Evolutionary conservation across 345 rosid genomes (phyloP).

Genomic region (Theobroma cacao): DNA sequence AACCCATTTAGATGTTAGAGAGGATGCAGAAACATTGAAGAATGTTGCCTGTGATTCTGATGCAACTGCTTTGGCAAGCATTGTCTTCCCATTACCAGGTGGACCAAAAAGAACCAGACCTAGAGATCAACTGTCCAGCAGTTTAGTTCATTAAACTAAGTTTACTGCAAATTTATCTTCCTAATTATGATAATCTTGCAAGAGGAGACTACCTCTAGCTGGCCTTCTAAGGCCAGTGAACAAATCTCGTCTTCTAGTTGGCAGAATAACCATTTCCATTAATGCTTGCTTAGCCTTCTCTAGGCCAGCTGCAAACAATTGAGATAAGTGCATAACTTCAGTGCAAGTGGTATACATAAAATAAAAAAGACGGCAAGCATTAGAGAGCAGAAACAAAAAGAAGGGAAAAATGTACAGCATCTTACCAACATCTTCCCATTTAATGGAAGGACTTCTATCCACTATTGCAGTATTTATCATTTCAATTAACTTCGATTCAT

Average conservation of each 20-base stretch:
- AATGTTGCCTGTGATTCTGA: slow-evolving; percentile 96
- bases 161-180: background rate
- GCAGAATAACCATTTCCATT: slow-evolving; percentile 97
- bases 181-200: background rate
- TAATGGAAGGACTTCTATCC: slow-evolving; percentile 92
- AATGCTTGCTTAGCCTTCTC: slow-evolving; percentile 94
- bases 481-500: slow-evolving; percentile 78
- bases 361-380: background rate
- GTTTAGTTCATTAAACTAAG: slow-evolving; percentile 6
- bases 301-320: slow-evolving; percentile 71
- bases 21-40: slow-evolving; percentile 94
- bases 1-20: slow-evolving; percentile 96
- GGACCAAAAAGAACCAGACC: slow-evolving; percentile 98
- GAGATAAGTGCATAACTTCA: slow-evolving; percentile 18
- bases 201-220: slow-evolving; percentile 70
- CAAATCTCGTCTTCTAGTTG: slow-evolving; percentile 85
- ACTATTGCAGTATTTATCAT: slow-evolving; percentile 86
- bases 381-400: slow-evolving; percentile 6
- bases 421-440: slow-evolving; percentile 99
- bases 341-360: background rate
- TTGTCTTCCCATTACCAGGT: slow-evolving; percentile 98
- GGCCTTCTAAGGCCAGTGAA: slow-evolving; percentile 97
- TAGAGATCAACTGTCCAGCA: slow-evolving; percentile 26
- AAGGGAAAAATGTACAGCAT: background rate
- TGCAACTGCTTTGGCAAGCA: slow-evolving; percentile 99